phyloP scores from a whole-genome alignment of 2,329 filamentous ascomycete genomes.

The Graphilbum sp. region DNA sequence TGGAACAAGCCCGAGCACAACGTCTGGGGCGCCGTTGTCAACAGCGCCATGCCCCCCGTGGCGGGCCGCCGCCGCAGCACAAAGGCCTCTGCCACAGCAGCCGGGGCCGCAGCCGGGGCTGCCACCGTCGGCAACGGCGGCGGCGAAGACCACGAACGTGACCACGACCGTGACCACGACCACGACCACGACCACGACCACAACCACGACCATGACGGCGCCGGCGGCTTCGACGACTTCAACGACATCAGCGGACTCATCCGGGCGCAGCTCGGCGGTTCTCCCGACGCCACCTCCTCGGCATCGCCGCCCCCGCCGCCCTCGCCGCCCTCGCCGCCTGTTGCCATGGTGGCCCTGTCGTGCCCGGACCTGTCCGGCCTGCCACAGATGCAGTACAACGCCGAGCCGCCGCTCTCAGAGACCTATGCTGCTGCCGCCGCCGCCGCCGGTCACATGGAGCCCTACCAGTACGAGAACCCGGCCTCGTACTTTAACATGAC shows the following conservation, averaged over 20 bases:
- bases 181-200: neutral
- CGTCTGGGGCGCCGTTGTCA: constrained; percentile 11
- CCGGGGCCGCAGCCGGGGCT: neutral
- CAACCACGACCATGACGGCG: neutral
- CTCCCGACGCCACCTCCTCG: neutral
- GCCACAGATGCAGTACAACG: constrained; percentile 5
- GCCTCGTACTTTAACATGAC: constrained; percentile 13
- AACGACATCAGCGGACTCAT: neutral
- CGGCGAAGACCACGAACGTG: neutral
- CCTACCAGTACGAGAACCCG: constrained; percentile 10
- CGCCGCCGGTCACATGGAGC: neutral
- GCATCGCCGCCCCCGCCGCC: neutral
- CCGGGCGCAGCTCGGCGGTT: neutral
- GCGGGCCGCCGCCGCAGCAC: neutral
- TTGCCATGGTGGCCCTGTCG: constrained; percentile 8
- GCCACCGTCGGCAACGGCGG: neutral
- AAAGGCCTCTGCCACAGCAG: neutral
- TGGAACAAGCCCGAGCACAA: constrained; percentile 16
- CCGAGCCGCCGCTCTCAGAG: neutral
- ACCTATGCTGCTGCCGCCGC: neutral
- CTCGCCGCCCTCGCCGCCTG: neutral
- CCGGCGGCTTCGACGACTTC: neutral
- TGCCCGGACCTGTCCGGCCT: constrained; percentile 9
- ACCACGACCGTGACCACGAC: no score
- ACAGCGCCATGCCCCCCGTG: neutral